A percentile compares a stretch with the other conserved stretches of the same genome.
Evolutionary conservation across 1,284 basidiomycete genomes (phyloP).

Genomic region (Cutaneotrichosporon sp.): DNA sequence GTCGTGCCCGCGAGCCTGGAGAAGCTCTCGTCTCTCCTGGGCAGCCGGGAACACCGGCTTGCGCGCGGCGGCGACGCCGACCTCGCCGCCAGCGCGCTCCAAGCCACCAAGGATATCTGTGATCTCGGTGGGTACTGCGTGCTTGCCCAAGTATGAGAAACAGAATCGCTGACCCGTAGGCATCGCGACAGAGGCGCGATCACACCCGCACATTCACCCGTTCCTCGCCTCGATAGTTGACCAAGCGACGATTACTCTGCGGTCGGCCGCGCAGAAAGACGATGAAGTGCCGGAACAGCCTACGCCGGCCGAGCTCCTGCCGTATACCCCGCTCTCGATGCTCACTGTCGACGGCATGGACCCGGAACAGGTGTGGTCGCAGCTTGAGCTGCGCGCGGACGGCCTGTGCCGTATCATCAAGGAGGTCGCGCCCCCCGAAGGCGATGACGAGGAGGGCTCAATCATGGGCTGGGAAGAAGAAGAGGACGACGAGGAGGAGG

Average conservation of each 20-base stretch:
- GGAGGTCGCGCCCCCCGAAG: conserved; percentile 33
- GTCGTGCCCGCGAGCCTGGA: conserved; percentile 9
- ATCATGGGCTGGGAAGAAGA: conserved; percentile 22
- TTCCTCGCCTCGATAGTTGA: conserved; percentile 61
- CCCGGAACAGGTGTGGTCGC: conserved; percentile 86
- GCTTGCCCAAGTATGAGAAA: conserved; percentile 51
- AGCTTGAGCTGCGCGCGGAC: conserved; percentile 71
- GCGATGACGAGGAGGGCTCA: conserved; percentile 36
- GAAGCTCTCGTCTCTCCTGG: conserved; percentile 9
- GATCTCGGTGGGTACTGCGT: too few species aligned
- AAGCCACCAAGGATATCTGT: conserved; percentile 70
- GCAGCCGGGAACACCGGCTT: conserved; percentile 24
- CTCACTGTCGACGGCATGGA: conserved; percentile 80
- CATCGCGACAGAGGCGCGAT: conserved; percentile 56
- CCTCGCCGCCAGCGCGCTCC: conserved; percentile 59
- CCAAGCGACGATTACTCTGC: conserved; percentile 56
- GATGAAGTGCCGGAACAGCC: conserved; percentile 14
- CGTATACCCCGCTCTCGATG: conserved; percentile 66
- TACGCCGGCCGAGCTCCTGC: conserved; percentile 50
- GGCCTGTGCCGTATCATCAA: conserved; percentile 44
- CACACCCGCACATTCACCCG: conserved; percentile 61
- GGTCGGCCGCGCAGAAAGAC: conserved; percentile 30
- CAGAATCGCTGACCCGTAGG: conserved; percentile 23
- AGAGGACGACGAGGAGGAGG: conserved; percentile 23
- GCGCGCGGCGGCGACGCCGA: conserved; percentile 54